Conservation (phyloP, 1,284 basidiomycete species). For the Irpex rosettiformis region DNA sequence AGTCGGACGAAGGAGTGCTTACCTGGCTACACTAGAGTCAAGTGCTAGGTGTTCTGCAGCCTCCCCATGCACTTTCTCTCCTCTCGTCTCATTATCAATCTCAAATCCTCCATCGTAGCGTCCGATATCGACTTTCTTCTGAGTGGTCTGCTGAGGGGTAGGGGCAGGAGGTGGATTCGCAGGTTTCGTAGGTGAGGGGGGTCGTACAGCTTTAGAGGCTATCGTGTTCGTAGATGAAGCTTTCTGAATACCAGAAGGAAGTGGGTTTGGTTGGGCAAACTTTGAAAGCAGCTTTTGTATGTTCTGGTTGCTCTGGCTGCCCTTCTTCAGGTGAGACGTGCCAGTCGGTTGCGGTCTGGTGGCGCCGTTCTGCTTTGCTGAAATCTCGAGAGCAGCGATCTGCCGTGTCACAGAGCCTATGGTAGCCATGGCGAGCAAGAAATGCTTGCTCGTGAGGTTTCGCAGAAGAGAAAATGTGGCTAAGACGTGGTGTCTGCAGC, state of each 20-base stretch:
- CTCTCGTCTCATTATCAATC: constrained; percentile 68
- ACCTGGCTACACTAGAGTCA: constrained; percentile 70
- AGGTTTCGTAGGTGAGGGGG: constrained; percentile 24
- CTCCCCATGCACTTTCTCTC: constrained; percentile 61
- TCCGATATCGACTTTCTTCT: constrained; percentile 62
- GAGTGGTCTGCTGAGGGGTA: constrained; percentile 15
- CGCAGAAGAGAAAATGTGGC: neutral
- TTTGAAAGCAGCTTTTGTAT: constrained; percentile 68
- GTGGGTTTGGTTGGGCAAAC: constrained; percentile 56
- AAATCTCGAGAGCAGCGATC: constrained; percentile 47
- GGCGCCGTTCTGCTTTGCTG: constrained; percentile 38
- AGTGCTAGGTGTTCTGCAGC: constrained; percentile 74
- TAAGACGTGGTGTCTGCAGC: neutral
- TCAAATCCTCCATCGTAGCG: constrained; percentile 87
- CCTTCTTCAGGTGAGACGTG: constrained; percentile 47
- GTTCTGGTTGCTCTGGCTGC: constrained; percentile 41
- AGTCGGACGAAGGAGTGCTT: constrained; percentile 22
- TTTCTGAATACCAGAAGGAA: constrained; percentile 22
- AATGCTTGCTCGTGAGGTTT: neutral
- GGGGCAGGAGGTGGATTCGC: constrained; percentile 16
- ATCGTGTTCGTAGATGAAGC: constrained; percentile 22
- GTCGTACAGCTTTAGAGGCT: constrained; percentile 24
- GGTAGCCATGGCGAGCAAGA: constrained; percentile 34
- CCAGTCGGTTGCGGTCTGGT: constrained; percentile 26
- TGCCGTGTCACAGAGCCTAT: constrained; percentile 44